Evolutionary conservation across 1,284 basidiomycete genomes (phyloP).

Genomic region (Puccinia polysora): DNA sequence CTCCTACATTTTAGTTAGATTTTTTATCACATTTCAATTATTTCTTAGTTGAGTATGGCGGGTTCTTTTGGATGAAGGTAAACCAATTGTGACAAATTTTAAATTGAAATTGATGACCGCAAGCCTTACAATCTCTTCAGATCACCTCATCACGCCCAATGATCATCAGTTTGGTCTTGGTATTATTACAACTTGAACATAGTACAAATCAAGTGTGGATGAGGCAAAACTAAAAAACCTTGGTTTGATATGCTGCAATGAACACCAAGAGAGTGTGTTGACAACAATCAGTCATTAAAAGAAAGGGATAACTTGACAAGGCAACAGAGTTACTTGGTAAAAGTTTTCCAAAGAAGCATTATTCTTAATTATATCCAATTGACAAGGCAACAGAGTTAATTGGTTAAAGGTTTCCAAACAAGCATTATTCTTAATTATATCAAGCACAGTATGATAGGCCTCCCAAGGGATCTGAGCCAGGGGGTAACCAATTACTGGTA

Average conservation of each 20-base stretch:
- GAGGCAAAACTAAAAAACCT: constrained; percentile 87
- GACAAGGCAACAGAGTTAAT: too few relatives aligned
- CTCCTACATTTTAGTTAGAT: constrained; percentile 62
- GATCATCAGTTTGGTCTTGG: constrained; percentile 84
- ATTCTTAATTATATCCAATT: too few relatives aligned
- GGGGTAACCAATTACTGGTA: too few relatives aligned
- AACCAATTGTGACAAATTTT: constrained; percentile 97
- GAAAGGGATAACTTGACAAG: too few relatives aligned
- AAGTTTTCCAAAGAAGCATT: too few relatives aligned
- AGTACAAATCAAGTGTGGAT: constrained; percentile 99
- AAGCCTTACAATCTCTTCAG: constrained; percentile 95
- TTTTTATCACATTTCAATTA: constrained; percentile 9
- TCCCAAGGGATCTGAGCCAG: too few relatives aligned
- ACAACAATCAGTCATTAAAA: too few relatives aligned
- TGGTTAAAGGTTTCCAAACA: too few relatives aligned
- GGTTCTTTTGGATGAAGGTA: constrained; percentile 96
- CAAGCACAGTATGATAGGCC: too few relatives aligned
- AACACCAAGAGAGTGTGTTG: too few relatives aligned
- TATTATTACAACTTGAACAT: constrained; percentile 97
- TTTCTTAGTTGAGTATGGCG: constrained; percentile 67
- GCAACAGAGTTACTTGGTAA: too few relatives aligned
- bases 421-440: too few relatives aligned
- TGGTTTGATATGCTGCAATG: constrained; percentile 90
- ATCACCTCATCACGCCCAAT: constrained; percentile 77
- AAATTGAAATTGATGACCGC: constrained; percentile 81